A percentile compares a stretch with the other conserved stretches of the same genome.
Conservation (phyloP, 805 yeast genomes). For the Yarrowia keelungensis region DNA sequence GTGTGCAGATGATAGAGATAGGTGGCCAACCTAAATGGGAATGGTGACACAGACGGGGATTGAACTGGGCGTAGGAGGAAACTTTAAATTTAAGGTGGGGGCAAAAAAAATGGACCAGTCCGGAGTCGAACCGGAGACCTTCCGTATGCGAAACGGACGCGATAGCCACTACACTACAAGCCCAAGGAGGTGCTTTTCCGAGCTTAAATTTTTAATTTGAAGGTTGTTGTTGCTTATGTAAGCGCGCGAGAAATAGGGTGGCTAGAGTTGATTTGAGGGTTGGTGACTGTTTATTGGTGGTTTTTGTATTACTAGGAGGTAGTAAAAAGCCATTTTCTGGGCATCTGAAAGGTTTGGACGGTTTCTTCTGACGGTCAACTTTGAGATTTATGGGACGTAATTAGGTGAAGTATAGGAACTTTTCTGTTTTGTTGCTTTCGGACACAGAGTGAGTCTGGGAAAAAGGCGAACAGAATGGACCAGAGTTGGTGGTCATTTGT, state of each 20-base stretch:
- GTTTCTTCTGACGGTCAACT: too few relatives aligned
- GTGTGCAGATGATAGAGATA: conserved; percentile 17
- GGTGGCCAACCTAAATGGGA: conserved; percentile 11
- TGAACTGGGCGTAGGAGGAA: neutral
- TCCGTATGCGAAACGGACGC: conserved; percentile 51
- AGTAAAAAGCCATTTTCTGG: too few relatives aligned
- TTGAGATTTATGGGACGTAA: too few relatives aligned
- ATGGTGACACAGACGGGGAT: neutral
- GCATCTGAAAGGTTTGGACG: too few relatives aligned
- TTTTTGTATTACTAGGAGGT: too few relatives aligned
- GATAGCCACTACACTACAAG: conserved; percentile 51
- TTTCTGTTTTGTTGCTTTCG: too few relatives aligned
- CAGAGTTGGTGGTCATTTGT: too few relatives aligned
- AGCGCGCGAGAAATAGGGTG: neutral
- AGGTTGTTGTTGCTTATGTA: neutral
- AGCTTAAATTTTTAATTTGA: neutral
- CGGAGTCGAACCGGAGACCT: conserved; percentile 52
- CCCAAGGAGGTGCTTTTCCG: conserved; percentile 41
- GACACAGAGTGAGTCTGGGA: too few relatives aligned
- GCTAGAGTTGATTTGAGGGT: too few relatives aligned
- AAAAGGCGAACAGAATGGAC: too few relatives aligned
- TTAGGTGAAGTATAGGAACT: too few relatives aligned
- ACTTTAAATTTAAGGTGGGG: neutral
- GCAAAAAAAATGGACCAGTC: conserved; percentile 48
- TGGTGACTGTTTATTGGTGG: too few relatives aligned